A percentile compares a stretch with the other conserved stretches of the same genome.
These are phyloP conservation scores for Basidiobolus meristosporus DNA, from an alignment of 371 early-diverging fungal genomes.

Conservation along the genomic window DNA sequence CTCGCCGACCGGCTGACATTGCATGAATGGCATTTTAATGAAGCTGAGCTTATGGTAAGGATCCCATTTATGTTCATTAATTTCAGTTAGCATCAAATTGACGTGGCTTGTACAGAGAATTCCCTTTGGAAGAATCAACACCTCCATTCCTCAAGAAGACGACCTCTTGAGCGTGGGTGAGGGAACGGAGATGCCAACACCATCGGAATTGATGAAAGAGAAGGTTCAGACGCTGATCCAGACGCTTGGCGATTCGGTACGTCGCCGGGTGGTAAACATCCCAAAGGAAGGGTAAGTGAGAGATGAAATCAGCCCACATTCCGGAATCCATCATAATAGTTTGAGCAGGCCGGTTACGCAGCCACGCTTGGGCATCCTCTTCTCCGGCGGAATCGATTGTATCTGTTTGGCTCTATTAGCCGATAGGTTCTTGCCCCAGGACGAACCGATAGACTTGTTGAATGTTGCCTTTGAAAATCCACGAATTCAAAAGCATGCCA, in stretches of 20 bases:
- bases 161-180: conserved; percentile 5
- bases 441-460: conserved; percentile 74
- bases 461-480: conserved; percentile 95
- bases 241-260: conserved; percentile 27
- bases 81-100: background rate
- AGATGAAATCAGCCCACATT: background rate
- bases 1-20: background rate
- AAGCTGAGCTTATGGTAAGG: background rate
- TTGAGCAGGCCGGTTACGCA: background rate
- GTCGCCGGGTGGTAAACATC: conserved; percentile 27
- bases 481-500: conserved; percentile 11
- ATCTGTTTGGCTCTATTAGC: conserved; percentile 65
- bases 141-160: conserved; percentile 10
- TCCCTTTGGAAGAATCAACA: conserved; percentile 26
- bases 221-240: conserved; percentile 7
- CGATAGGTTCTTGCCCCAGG: conserved; percentile 34
- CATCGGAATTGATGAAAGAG: background rate
- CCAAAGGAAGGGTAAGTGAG: conserved; percentile 18
- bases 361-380: conserved; percentile 54
- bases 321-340: background rate
- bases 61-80: background rate
- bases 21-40: background rate
- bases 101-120: conserved; percentile 8
- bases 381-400: conserved; percentile 92
- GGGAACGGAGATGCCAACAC: background rate